phyloP scores from a whole-genome alignment of 345 rosid species.

The Lumnitzera racemosa region DNA sequence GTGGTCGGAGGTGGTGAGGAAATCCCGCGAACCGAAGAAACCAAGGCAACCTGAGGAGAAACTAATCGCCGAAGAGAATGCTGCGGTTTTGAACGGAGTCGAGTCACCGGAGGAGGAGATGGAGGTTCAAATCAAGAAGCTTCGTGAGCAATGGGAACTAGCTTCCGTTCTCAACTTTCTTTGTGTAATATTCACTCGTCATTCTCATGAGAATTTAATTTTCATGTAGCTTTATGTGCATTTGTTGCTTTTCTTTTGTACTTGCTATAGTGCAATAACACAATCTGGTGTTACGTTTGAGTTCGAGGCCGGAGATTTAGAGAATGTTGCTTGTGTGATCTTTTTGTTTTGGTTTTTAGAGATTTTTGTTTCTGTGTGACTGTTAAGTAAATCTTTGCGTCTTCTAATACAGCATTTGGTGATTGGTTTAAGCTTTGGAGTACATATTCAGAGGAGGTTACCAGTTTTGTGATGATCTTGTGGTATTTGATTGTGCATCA shows the following conservation, averaged over 20 bases:
- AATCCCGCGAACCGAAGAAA: neutral
- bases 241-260: no score
- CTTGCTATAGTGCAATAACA: no score
- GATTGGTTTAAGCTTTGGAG: no score
- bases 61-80: slow-evolving; percentile 3
- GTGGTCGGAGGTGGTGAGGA: no score
- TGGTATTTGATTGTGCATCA: no score
- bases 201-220: neutral
- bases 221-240: neutral
- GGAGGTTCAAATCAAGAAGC: slow-evolving; percentile 37
- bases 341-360: no score
- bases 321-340: neutral
- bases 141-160: slow-evolving; percentile 86
- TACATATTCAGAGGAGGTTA: no score
- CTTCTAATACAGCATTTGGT: no score
- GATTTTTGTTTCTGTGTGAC: no score
- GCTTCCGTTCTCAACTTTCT: slow-evolving; percentile 87
- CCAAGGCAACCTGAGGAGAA: neutral
- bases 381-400: no score
- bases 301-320: neutral
- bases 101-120: slow-evolving; percentile 7
- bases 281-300: no score
- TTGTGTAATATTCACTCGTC: slow-evolving; percentile 25
- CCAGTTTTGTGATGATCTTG: no score
- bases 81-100: slow-evolving; percentile 16